Percentiles rank a stretch among this genome's conserved stretches.
These are phyloP conservation scores for Agaricus sinodeliciosus DNA, from an alignment of 768 basidiomycete genomes.

Conservation along the genomic window DNA sequence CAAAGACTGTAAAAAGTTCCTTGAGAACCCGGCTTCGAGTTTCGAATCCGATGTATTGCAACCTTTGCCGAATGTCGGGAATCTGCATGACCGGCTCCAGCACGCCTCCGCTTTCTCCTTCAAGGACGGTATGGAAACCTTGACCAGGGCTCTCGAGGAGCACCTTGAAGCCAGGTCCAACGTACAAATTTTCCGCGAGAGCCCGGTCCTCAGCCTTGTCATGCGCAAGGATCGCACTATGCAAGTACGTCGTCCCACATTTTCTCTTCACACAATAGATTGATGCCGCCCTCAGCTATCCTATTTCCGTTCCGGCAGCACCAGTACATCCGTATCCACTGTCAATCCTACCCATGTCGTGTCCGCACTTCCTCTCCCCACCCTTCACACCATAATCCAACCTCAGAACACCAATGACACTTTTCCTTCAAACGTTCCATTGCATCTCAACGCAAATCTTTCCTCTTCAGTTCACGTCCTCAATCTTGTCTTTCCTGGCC, in stretches of 20 bases:
- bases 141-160: conserved; percentile 51
- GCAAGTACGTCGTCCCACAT: conserved; percentile 30
- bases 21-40: neutral
- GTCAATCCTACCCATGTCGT: conserved; percentile 57
- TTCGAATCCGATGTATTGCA: neutral
- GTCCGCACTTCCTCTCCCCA: conserved; percentile 68
- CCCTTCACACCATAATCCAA: conserved; percentile 37
- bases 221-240: conserved; percentile 29
- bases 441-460: conserved; percentile 65
- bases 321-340: conserved; percentile 12
- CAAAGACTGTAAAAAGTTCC: conserved; percentile 25
- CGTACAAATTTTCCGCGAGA: conserved; percentile 47
- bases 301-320: neutral
- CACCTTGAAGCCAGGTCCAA: conserved; percentile 42
- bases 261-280: neutral
- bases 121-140: conserved; percentile 61
- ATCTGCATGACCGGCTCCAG: conserved; percentile 39
- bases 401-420: neutral
- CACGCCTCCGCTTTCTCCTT: conserved; percentile 79
- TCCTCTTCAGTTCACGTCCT: conserved; percentile 80
- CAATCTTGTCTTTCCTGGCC: conserved; percentile 73
- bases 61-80: conserved; percentile 30
- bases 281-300: conserved; percentile 5
- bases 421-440: conserved; percentile 17
- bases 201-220: conserved; percentile 30